Evolutionary conservation across 75 land plant genomes (phyloP), one percentile per base, ranked within the genome.

Genomic region (Cupressus sempervirens): DNA sequence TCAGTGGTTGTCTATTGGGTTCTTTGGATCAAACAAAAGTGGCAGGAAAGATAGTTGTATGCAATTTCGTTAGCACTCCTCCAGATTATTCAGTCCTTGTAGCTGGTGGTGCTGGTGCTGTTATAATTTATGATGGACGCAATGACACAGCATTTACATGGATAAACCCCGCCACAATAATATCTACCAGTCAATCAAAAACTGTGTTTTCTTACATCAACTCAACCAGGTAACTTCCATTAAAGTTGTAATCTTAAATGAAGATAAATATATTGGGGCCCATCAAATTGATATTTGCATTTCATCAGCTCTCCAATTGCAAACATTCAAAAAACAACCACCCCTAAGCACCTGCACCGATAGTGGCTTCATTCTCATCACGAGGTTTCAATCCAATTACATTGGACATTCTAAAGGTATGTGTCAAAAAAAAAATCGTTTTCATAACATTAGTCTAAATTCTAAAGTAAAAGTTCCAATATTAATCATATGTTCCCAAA

Each of bases 321-420:
- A 11, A 82, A 12, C 6, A 82, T 82, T 46, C 35, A 50, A n/a
- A 82, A 87, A 50, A 68, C 73, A 5, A 45, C 54, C 1, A 65
- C 46, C 29, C 82, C 76, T 73, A 79, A 32, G 46, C 81, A n/a
- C 23, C 83, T 7, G 85, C 90, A 72, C 95, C 92, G 15, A 86
- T 89, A 68, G 86, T 92, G 9, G 95, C 92, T 54, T 85, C 91
- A 32, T 94, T 92, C 84, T 94, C 95, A 2, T 92, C 95, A 41
- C 84, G 94, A 18, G 95, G 94, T 56, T 93, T 90, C 18, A 87
- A 85, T 76, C 87, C 86, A 3, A 70, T 75, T 3, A 68, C 89
- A 35, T 4, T 73, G 36, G 83, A 76, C 72, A 29, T 92, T 58
- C 87, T 93, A 36, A 91, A 94, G 86, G 95, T 93, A 82, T 68